Conservation (phyloP, 2,329 filamentous ascomycete genomes). For the Pseudogymnoascus sp. region DNA sequence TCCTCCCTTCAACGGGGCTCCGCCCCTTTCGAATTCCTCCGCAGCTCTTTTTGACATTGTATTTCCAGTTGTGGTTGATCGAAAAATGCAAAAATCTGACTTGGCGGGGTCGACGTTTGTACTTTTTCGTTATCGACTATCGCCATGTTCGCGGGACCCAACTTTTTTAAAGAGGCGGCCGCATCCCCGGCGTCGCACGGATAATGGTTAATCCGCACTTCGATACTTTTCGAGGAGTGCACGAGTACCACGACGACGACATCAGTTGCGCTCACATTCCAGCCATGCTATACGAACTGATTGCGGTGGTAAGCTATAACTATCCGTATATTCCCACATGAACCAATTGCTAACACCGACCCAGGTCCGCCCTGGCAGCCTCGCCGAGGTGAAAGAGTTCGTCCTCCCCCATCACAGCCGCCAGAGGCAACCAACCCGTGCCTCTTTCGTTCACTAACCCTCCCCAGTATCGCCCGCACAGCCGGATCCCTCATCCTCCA, state of each 20-base stretch:
- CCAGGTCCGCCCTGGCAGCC: conserved; percentile 84
- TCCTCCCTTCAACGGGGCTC: conserved; percentile 50
- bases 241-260: not conserved
- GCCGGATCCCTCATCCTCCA: conserved; percentile 75
- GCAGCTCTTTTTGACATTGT: conserved; percentile 54
- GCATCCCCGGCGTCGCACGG: not conserved
- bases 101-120: conserved; percentile 6
- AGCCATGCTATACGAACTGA: conserved; percentile 90
- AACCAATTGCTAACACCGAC: conserved; percentile 16
- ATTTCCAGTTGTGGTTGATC: conserved; percentile 1
- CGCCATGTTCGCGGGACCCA: conserved; percentile 4
- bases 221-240: conserved; percentile 2
- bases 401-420: conserved; percentile 27
- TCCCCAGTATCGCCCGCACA: conserved; percentile 71
- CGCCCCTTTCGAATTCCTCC: conserved; percentile 38
- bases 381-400: conserved; percentile 93
- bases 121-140: conserved; percentile 19
- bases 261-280: not conserved
- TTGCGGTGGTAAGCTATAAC: conserved; percentile 68
- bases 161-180: conserved; percentile 7
- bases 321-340: not conserved
- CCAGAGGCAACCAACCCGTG: not conserved
- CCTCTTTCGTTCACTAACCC: not conserved
- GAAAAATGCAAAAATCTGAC: conserved; percentile 2
- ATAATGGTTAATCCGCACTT: not conserved